Base-by-base conservation (phyloP, 495 filamentous ascomycete genomes). In the Penicillium dipodomyicola region DNA sequence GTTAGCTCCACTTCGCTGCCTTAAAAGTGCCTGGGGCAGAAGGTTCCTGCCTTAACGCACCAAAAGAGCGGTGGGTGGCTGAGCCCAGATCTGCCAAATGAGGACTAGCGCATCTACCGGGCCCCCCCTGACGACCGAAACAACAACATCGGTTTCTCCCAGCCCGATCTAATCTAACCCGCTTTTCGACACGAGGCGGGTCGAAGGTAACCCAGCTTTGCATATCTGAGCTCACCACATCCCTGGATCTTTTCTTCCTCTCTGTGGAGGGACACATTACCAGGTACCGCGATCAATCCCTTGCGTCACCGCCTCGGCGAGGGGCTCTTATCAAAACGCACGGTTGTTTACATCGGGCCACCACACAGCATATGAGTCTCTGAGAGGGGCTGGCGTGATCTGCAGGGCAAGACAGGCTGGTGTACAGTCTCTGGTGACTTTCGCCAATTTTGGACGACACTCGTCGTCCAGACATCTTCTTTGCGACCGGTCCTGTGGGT, bases 231-330 rank as follows among this genome's bases (percentile, higher is more conserved):
- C n/a, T 46, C 25, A 27, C 39, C 29, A 27, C 37, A 52, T 52
- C 30, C 37, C 11, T 50, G 43, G 22, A 27, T 54, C 19, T 40
- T 42, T 41, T 59, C 58, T 59, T 37, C 22, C 50, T 65, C 50
- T 64, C 49, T 54, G 59, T 67, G 57, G 54, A 63, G 55, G 58
- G 56, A 51, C 29, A 47, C n/a, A 17, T 50, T 27, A 17, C 17
- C 25, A 15, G 42, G 61, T 60, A 61, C 65, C 63, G 62, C 49
- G 14, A 57, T 57, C 63, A 58, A 59, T 51, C 60, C 59, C 56
- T 67, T 73, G 65, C 70, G 71, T 73, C 71, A 76, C 73, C 71
- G 71, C 73, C 71, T 72, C 72, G 60, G 58, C 61, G 65, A 66
- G 65, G 62, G 70, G 67, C 59, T 65, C 67, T 70, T 74, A 70